These are phyloP conservation scores for Laburnicola sp. DNA, from an alignment of 2,329 filamentous ascomycete species.

Conservation along the genomic window DNA sequence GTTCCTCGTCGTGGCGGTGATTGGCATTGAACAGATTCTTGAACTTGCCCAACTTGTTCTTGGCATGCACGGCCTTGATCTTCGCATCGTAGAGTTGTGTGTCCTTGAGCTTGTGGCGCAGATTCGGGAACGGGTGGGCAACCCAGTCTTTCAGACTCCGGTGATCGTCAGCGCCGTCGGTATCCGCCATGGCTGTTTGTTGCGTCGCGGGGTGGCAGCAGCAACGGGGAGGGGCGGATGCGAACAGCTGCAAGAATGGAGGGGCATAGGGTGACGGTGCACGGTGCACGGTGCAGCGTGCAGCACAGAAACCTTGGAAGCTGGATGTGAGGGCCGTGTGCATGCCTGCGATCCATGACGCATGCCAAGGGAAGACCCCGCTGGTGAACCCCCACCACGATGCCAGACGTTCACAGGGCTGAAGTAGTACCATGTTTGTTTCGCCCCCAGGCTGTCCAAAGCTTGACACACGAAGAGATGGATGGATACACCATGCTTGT, in stretches of 20 bases:
- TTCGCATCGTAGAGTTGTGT: constrained; percentile 54
- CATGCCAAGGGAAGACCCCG: constrained; percentile 13
- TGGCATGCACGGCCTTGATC: constrained; percentile 60
- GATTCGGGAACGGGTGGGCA: constrained; percentile 44
- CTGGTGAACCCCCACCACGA: neutral
- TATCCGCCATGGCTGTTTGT: constrained; percentile 16
- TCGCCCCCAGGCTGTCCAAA: too few relatives aligned
- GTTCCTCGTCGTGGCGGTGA: constrained; percentile 90
- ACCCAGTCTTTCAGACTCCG: constrained; percentile 42
- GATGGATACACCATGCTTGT: too few relatives aligned
- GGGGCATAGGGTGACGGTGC: too few relatives aligned
- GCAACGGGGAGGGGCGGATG: neutral
- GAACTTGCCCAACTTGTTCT: constrained; percentile 66
- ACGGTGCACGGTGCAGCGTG: neutral
- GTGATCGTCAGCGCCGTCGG: constrained; percentile 14
- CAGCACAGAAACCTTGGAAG: constrained; percentile 12
- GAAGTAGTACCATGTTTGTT: neutral
- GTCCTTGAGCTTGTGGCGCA: constrained; percentile 52
- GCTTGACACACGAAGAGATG: too few relatives aligned
- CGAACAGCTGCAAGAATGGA: neutral
- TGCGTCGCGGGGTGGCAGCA: neutral
- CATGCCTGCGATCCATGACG: constrained; percentile 10
- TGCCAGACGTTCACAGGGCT: neutral
- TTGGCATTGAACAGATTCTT: constrained; percentile 76
- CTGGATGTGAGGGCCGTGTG: neutral